phyloP scores from a whole-genome alignment of 805 yeast genomes.

The Scheffersomyces amazonensis region DNA sequence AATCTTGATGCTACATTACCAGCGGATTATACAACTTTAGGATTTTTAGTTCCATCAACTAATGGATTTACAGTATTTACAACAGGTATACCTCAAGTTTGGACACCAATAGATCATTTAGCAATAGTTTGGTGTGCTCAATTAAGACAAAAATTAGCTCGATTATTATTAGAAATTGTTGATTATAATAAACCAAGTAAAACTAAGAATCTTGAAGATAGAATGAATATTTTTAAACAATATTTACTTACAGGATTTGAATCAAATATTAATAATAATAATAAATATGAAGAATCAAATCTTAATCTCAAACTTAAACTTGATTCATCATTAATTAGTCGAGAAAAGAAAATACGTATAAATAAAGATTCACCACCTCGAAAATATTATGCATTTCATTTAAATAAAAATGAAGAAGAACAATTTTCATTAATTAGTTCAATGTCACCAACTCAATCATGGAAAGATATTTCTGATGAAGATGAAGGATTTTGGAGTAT shows the following conservation, averaged over 20 bases:
- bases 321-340: constrained; percentile 12
- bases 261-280: constrained; percentile 2
- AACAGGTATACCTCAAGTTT: constrained; percentile 83
- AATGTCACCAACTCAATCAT: background rate
- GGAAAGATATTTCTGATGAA: constrained; percentile 9
- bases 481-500: constrained; percentile 12
- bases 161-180: constrained; percentile 55
- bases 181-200: constrained; percentile 45
- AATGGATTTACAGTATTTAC: constrained; percentile 84
- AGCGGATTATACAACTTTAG: constrained; percentile 81
- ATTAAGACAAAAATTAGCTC: constrained; percentile 61
- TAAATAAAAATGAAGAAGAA: background rate
- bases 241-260: constrained; percentile 58
- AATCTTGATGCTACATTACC: constrained; percentile 73
- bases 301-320: constrained; percentile 15
- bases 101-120: constrained; percentile 93
- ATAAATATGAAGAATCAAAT: background rate
- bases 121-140: constrained; percentile 98
- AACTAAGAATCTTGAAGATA: constrained; percentile 48
- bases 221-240: constrained; percentile 58
- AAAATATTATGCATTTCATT: background rate
- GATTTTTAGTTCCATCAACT: constrained; percentile 64
- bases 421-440: constrained; percentile 2
- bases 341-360: constrained; percentile 1
- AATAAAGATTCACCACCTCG: background rate